Conservation (phyloP, 1,284 basidiomycete species). For the Cryptococcus hybrid region DNA sequence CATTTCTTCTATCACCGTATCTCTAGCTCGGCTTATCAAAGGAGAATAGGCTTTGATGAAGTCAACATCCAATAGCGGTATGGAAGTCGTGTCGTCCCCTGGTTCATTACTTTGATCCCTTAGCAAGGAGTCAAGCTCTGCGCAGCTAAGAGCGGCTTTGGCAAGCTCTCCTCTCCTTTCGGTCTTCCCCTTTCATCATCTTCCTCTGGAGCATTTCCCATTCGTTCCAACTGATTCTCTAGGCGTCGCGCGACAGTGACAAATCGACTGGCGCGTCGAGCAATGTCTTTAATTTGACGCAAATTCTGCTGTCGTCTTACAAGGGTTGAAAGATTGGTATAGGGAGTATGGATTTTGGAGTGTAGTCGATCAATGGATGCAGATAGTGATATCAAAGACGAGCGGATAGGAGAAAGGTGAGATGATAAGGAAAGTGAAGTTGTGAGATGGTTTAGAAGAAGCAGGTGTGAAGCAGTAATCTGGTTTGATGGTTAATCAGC, state of each 20-base stretch:
- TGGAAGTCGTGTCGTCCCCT: conserved; percentile 3
- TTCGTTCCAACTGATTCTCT: conserved; percentile 72
- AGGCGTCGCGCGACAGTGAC: conserved; percentile 71
- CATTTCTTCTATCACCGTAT: conserved; percentile 76
- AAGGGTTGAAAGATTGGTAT: conserved; percentile 66
- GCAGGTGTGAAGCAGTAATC: conserved; percentile 51
- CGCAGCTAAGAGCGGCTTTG: conserved; percentile 84
- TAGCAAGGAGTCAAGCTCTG: conserved; percentile 61
- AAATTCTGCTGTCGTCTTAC: conserved; percentile 71
- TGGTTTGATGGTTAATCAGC: conserved; percentile 14
- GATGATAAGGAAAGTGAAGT: conserved; percentile 65
- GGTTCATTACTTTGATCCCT: conserved; percentile 13
- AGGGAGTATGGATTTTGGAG: conserved; percentile 79
- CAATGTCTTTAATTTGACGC: conserved; percentile 75
- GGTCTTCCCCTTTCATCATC: conserved; percentile 57
- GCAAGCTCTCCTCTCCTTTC: conserved; percentile 81
- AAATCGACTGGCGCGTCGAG: conserved; percentile 77
- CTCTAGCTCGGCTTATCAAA: conserved; percentile 67
- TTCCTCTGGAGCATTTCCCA: conserved; percentile 47
- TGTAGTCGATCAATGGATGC: conserved; percentile 61
- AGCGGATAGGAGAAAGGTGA: conserved; percentile 40
- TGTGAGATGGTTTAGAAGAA: conserved; percentile 53
- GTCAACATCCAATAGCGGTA: conserved; percentile 62
- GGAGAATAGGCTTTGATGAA: conserved; percentile 67
- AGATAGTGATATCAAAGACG: conserved; percentile 35